A percentile compares a stretch with the other conserved stretches of the same genome.
Conservation (phyloP, 805 yeast genomes). For the Clavispora fructus region DNA sequence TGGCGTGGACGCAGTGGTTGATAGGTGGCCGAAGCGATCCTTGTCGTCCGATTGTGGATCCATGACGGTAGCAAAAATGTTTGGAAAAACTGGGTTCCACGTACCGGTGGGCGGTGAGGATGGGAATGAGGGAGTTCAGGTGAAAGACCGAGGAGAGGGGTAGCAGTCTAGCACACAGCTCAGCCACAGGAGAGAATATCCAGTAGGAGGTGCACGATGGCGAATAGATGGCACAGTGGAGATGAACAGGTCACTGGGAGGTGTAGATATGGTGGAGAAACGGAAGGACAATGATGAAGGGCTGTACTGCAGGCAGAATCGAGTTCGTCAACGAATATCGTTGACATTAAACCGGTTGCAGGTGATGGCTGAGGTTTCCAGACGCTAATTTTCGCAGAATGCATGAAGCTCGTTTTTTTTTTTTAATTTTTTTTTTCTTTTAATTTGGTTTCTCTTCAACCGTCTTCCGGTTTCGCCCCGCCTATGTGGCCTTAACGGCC, state of each 20-base stretch:
- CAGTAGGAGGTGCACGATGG: neutral
- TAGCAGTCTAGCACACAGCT: too few relatives aligned
- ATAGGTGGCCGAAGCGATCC: neutral
- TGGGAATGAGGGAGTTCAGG: too few relatives aligned
- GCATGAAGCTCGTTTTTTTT: neutral
- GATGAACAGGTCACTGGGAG: neutral
- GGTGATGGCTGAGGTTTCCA: neutral
- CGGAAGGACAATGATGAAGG: neutral
- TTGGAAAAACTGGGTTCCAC: too few relatives aligned
- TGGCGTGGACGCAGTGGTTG: neutral
- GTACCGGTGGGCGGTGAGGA: too few relatives aligned
- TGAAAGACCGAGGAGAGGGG: too few relatives aligned
- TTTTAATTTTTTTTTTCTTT: too few relatives aligned
- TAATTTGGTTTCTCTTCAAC: too few relatives aligned
- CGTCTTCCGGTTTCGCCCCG: too few relatives aligned
- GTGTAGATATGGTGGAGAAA: neutral
- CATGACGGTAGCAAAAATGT: neutral
- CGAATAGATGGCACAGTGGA: neutral
- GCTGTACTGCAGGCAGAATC: neutral
- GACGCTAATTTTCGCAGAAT: neutral
- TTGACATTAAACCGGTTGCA: neutral
- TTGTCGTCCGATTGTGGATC: neutral
- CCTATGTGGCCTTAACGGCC: too few relatives aligned
- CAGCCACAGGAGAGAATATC: too few relatives aligned
- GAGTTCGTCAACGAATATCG: neutral